These are phyloP conservation scores for Heterobasidion irregulare DNA, from an alignment of 1,284 basidiomycete species.

Conservation along the genomic window DNA sequence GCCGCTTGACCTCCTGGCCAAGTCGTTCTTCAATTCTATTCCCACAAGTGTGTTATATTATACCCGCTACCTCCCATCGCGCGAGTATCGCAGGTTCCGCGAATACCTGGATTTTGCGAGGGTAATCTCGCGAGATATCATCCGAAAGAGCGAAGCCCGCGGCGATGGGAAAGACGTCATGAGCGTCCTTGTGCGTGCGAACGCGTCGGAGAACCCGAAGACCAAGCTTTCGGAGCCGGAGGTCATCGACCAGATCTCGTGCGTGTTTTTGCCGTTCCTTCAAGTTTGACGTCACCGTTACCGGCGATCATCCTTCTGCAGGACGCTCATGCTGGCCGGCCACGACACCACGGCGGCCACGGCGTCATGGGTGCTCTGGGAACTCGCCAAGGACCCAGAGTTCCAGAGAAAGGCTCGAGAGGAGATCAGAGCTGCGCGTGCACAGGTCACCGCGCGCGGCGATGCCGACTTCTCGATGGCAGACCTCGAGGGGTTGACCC, in stretches of 20 bases:
- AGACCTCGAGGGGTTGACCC: slow-evolving; percentile 48
- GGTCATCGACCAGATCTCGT: slow-evolving; percentile 21
- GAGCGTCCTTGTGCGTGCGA: slow-evolving; percentile 19
- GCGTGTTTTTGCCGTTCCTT: neutral
- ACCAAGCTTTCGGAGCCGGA: slow-evolving; percentile 16
- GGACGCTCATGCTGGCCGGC: slow-evolving; percentile 23
- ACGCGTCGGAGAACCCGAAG: slow-evolving; percentile 14
- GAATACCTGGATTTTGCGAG: slow-evolving; percentile 14
- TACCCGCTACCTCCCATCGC: slow-evolving; percentile 16
- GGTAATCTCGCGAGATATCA: slow-evolving; percentile 12
- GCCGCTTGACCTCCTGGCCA: slow-evolving; percentile 12
- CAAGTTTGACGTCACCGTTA: neutral
- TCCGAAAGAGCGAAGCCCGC: slow-evolving; percentile 9
- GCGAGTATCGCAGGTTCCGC: slow-evolving; percentile 16
- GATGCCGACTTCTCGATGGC: slow-evolving; percentile 22
- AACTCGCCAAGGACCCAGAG: slow-evolving; percentile 38
- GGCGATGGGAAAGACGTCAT: slow-evolving; percentile 18
- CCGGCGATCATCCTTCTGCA: slow-evolving; percentile 3
- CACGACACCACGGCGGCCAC: slow-evolving; percentile 25
- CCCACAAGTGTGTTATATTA: slow-evolving; percentile 12
- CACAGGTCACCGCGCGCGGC: slow-evolving; percentile 38
- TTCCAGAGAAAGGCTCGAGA: slow-evolving; percentile 43
- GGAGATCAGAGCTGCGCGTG: slow-evolving; percentile 31
- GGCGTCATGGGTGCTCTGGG: slow-evolving; percentile 24
- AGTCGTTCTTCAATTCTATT: slow-evolving; percentile 18